Conservation (phyloP, 2,329 filamentous ascomycete species). For the Penicillium janthinellum region DNA sequence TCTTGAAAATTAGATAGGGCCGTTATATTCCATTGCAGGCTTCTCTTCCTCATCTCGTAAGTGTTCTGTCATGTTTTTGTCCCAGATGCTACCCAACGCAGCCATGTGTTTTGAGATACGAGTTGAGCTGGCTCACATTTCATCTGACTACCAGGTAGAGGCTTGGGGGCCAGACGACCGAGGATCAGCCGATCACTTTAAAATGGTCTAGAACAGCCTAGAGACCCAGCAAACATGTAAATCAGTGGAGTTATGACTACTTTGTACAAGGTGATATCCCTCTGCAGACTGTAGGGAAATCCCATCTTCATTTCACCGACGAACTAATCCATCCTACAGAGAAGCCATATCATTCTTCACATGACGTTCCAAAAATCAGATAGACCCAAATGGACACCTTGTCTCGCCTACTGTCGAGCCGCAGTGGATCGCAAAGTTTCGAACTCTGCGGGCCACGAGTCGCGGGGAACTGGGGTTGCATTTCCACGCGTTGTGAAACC, state of each 20-base stretch:
- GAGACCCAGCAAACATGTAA: not conserved
- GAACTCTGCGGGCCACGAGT: constrained; percentile 18
- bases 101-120: constrained; percentile 6
- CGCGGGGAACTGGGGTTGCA: constrained; percentile 8
- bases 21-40: not conserved
- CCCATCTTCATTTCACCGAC: not conserved
- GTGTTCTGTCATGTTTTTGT: not conserved
- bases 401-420: constrained; percentile 17
- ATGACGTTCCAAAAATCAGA: constrained; percentile 1
- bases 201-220: constrained; percentile 7
- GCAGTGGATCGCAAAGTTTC: constrained; percentile 13
- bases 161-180: not conserved
- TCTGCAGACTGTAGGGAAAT: too few species aligned
- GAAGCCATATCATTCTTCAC: not conserved
- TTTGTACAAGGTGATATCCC: not conserved
- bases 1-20: not conserved
- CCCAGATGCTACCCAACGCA: not conserved
- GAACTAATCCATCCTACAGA: not conserved
- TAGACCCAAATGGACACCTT: not conserved
- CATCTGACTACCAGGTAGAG: not conserved
- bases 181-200: not conserved
- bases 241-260: not conserved
- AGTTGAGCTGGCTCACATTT: not conserved
- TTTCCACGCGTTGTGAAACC: constrained; percentile 2
- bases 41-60: not conserved